phyloP scores from a whole-genome alignment of 202 grass and related monocot genomes.

The Cymbopogon flexuosus region DNA sequence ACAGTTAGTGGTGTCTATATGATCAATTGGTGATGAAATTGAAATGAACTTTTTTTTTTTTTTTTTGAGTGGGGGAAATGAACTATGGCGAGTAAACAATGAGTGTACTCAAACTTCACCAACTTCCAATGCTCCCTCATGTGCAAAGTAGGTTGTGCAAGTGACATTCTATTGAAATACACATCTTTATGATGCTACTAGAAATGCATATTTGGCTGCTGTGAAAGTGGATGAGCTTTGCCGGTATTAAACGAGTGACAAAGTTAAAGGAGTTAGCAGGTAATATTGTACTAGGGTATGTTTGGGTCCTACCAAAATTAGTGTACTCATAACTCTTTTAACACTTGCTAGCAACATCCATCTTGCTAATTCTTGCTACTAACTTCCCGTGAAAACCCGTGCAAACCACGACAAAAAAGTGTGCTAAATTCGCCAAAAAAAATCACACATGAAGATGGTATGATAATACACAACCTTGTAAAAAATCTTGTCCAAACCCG shows the following conservation, averaged over 20 bases:
- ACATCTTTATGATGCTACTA: background rate
- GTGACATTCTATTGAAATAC: background rate
- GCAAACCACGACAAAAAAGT: too few species aligned
- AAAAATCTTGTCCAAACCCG: too few species aligned
- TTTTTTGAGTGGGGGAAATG: too few species aligned
- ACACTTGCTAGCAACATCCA: background rate
- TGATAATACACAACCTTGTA: too few species aligned
- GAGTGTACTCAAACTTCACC: background rate
- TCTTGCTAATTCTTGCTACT: background rate
- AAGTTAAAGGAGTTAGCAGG: background rate
- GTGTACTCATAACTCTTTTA: background rate
- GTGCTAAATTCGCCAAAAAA: too few species aligned
- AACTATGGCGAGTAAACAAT: background rate
- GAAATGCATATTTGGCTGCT: background rate
- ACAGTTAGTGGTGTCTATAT: background rate
- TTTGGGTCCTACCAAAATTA: background rate
- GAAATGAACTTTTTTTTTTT: background rate
- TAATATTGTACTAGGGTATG: background rate
- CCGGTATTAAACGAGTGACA: background rate
- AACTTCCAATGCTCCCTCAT: background rate
- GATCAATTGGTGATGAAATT: background rate
- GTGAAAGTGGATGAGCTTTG: background rate
- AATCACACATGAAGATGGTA: too few species aligned
- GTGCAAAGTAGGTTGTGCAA: background rate
- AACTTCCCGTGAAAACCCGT: too few species aligned